These are phyloP conservation scores for Beauveria brongniartii DNA, from an alignment of 2,329 filamentous ascomycete species.

Conservation along the genomic window DNA sequence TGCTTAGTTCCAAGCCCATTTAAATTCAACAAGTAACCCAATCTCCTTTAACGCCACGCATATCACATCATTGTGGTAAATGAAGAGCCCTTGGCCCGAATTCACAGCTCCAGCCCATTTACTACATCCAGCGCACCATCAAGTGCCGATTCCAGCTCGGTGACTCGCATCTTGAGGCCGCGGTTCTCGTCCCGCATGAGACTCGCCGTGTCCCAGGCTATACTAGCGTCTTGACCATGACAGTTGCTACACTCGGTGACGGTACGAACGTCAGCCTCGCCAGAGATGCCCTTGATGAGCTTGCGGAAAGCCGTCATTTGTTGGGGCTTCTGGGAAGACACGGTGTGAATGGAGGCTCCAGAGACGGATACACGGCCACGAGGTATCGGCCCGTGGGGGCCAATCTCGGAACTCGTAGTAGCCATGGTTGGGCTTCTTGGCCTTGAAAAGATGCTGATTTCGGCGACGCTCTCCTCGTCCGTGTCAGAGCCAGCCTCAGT, in stretches of 20 bases:
- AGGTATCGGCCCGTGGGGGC: conserved; percentile 12
- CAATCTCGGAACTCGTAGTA: conserved; percentile 27
- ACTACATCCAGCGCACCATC: conserved; percentile 53
- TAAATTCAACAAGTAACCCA: not conserved
- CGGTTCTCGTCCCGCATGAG: conserved; percentile 55
- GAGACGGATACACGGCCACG: conserved; percentile 16
- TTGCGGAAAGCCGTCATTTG: conserved; percentile 32
- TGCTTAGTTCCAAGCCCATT: not conserved
- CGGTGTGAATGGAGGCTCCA: conserved; percentile 38
- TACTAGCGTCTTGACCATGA: conserved; percentile 47
- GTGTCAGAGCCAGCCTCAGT: conserved; percentile 38
- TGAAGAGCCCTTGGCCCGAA: not conserved
- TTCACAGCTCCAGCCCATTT: conserved; percentile 35
- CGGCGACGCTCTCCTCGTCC: conserved; percentile 43
- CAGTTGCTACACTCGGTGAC: conserved; percentile 44
- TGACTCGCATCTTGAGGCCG: conserved; percentile 50
- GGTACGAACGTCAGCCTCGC: conserved; percentile 22
- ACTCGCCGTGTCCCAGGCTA: conserved; percentile 59
- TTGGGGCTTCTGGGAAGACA: conserved; percentile 14
- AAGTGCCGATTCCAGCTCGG: conserved; percentile 50
- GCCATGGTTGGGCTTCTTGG: conserved; percentile 48
- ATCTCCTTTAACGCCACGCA: conserved; percentile 4
- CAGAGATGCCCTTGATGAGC: conserved; percentile 34
- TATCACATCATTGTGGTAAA: not conserved
- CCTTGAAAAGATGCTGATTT: conserved; percentile 52